Conservation (phyloP, 805 yeast genomes). For the Hanseniaspora taiwanica region DNA sequence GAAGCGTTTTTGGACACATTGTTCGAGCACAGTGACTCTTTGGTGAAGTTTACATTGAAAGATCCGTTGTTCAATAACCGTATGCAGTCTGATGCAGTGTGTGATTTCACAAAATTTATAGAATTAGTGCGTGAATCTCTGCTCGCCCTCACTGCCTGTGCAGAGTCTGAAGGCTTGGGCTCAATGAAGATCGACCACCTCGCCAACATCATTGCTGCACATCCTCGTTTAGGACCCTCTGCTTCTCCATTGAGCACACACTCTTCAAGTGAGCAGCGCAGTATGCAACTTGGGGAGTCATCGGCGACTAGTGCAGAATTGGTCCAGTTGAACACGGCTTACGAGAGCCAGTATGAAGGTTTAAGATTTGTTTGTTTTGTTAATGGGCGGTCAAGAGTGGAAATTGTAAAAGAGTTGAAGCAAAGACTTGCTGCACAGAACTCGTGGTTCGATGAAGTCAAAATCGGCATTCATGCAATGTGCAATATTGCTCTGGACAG, state of each 20-base stretch:
- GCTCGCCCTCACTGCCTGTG: slow-evolving; percentile 19
- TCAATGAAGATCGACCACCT: slow-evolving; percentile 17
- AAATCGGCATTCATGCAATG: slow-evolving; percentile 73
- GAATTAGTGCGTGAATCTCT: slow-evolving; percentile 31
- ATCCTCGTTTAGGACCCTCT: slow-evolving; percentile 71
- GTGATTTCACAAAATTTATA: slow-evolving; percentile 29
- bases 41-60: slow-evolving; percentile 10
- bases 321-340: slow-evolving; percentile 38
- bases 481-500: slow-evolving; percentile 83
- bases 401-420: slow-evolving; percentile 51
- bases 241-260: slow-evolving; percentile 38
- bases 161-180: slow-evolving; percentile 15
- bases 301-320: slow-evolving; percentile 32
- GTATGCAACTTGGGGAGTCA: slow-evolving; percentile 36
- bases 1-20: slow-evolving; percentile 8
- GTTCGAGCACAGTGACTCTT: slow-evolving; percentile 14
- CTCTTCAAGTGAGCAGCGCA: slow-evolving; percentile 59
- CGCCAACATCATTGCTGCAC: slow-evolving; percentile 66
- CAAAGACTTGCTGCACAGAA: slow-evolving; percentile 31
- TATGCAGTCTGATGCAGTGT: not conserved
- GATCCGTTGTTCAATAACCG: slow-evolving; percentile 6
- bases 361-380: slow-evolving; percentile 81
- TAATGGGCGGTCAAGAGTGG: slow-evolving; percentile 60
- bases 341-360: slow-evolving; percentile 57
- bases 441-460: slow-evolving; percentile 35